A percentile compares a stretch with the other conserved stretches of the same genome.
Evolutionary conservation across 768 basidiomycete genomes (phyloP).

Genomic region (Chalciporus sphaerocephalus): DNA sequence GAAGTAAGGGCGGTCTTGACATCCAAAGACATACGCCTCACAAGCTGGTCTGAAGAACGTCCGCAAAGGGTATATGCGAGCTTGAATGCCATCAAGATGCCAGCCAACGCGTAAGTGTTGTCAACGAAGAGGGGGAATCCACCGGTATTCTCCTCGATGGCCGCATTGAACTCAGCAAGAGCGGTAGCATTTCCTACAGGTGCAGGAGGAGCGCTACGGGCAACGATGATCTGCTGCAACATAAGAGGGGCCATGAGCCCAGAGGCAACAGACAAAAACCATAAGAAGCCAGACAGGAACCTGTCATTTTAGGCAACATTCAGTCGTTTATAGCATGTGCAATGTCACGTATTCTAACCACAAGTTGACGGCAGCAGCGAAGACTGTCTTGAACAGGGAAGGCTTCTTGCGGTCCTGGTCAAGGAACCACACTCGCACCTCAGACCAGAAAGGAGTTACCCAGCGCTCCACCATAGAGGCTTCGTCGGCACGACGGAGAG

Average conservation of each 20-base stretch:
- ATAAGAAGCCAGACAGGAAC: constrained; percentile 26
- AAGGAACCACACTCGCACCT: constrained; percentile 17
- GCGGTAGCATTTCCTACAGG: constrained; percentile 20
- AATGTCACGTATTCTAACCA: constrained; percentile 11
- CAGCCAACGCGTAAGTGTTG: constrained; percentile 22
- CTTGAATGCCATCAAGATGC: constrained; percentile 25
- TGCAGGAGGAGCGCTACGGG: constrained; percentile 14
- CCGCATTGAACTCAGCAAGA: constrained; percentile 17
- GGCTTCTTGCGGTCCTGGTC: constrained; percentile 14
- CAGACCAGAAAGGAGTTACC: constrained; percentile 23
- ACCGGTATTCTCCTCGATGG: constrained; percentile 23
- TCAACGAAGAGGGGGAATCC: constrained; percentile 27
- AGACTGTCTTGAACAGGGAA: constrained; percentile 15
- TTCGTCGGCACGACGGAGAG: constrained; percentile 25
- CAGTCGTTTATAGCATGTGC: neutral
- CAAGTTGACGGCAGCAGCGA: constrained; percentile 11
- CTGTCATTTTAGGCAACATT: constrained; percentile 8
- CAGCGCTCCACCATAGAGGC: constrained; percentile 22
- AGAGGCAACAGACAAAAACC: constrained; percentile 24
- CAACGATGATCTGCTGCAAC: constrained; percentile 29
- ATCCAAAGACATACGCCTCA: constrained; percentile 27
- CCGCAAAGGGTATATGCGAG: constrained; percentile 23
- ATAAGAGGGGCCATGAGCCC: constrained; percentile 22
- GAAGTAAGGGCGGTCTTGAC: constrained; percentile 29
- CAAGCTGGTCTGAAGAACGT: constrained; percentile 27